These are phyloP conservation scores for Phytophthora europaea DNA, from an alignment of 352 stramenopile genomes.

Conservation along the genomic window DNA sequence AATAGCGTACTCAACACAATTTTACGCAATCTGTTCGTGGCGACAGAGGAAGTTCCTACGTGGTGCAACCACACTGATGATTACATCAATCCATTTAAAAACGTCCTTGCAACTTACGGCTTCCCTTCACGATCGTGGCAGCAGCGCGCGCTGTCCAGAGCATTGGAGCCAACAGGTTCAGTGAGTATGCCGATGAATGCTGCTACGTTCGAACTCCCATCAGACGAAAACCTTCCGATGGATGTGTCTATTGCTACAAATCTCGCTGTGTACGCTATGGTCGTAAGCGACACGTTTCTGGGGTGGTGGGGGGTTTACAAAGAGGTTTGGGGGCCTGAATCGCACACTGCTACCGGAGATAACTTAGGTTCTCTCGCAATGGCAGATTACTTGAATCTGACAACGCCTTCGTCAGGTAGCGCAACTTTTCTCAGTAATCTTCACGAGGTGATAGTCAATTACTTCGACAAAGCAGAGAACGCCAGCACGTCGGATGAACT, in stretches of 20 bases:
- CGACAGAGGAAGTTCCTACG: neutral
- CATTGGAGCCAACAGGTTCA: constrained; percentile 1
- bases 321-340: neutral
- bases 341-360: neutral
- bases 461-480: constrained; percentile 5
- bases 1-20: constrained; percentile 10
- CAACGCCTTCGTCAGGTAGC: neutral
- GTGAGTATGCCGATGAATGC: constrained; percentile 4
- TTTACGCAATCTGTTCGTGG: constrained; percentile 5
- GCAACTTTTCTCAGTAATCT: neutral
- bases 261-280: neutral
- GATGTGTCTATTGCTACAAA: neutral
- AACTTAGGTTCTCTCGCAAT: neutral
- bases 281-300: constrained; percentile 6
- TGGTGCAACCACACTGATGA: constrained; percentile 1
- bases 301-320: constrained; percentile 7
- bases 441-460: neutral
- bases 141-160: neutral
- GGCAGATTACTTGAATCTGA: constrained; percentile 14
- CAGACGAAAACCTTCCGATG: neutral
- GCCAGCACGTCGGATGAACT: constrained; percentile 1
- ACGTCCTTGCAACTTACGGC: constrained; percentile 1
- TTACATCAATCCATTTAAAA: neutral
- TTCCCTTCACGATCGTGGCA: constrained; percentile 12
- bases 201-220: neutral